Evolutionary conservation across 148 eudicot genomes (phyloP), one percentile per base, ranked within the genome.

Genomic region (Persicaria tinctoria): DNA sequence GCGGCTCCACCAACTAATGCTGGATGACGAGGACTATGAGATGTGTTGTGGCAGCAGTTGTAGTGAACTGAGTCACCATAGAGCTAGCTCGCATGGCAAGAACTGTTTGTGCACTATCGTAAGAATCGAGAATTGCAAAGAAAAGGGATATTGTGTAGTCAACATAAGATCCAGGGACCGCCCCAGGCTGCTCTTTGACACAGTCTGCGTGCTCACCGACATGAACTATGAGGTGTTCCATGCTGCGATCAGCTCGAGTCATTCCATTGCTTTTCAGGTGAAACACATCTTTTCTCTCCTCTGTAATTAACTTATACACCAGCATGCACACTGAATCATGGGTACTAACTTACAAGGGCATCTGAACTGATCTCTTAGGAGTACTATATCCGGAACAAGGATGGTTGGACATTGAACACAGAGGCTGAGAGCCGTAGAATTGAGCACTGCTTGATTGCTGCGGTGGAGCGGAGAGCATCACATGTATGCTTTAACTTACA

Each of bases 1-100:
- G 76, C 82, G 98, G 83, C 93, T 93, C 72, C 98, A 93, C 78
- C 98, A 93, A 78, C 81, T 93, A 70, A 87, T 91, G 98, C 76
- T 82, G 46, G 89, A 84, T 0, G 91, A 91, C 46, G 72, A 78
- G 45, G 95, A 89, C 78, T 87, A 84, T 18, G 84, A 86, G 71
- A 73, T 53, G 6, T 77, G 80, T 23, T 63, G 78, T 27, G 72
- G 82, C 38, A 73, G 86, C 47, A 83, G 80, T 11, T 79, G 75
- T 8, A 76, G 73, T 60, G 56, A 48, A 5, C 64, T 45, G 48
- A 70, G 70, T 51, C 73, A 51, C 27, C 46, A 17, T 0, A 56
- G 54, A 3, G 50, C 45, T 27, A 8, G 51, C 20, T 71, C 55
- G 73, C 60, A 55, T 6, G 23, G 60, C 53, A 23, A 20, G 66